These are phyloP conservation scores for Ophiocordyceps sinensis DNA, from an alignment of 2,329 filamentous ascomycete species.

Conservation along the genomic window DNA sequence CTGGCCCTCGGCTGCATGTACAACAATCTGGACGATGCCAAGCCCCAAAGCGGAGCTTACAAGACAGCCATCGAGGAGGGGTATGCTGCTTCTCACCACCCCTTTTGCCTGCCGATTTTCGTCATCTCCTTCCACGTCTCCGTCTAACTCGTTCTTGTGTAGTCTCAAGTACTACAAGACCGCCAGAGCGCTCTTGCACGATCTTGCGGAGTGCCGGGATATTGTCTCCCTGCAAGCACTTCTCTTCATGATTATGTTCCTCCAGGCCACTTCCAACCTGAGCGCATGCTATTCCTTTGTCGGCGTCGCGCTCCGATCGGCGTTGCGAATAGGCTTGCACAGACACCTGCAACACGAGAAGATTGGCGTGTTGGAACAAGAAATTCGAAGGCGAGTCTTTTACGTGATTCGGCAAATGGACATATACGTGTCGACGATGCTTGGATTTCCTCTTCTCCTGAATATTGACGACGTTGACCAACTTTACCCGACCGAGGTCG, in stretches of 20 bases:
- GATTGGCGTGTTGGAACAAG: conserved; percentile 47
- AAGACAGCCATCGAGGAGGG: conserved; percentile 40
- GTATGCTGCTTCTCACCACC: conserved; percentile 20
- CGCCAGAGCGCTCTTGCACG: conserved; percentile 49
- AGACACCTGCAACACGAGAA: conserved; percentile 52
- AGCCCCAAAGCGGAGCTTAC: conserved; percentile 32
- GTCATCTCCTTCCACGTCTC: neutral
- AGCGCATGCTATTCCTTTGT: conserved; percentile 71
- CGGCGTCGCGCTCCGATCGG: conserved; percentile 61
- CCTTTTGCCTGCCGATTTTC: neutral
- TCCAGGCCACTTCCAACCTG: conserved; percentile 66
- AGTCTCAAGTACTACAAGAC: conserved; percentile 64
- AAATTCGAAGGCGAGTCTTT: conserved; percentile 50
- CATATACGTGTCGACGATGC: conserved; percentile 51
- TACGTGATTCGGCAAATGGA: conserved; percentile 58
- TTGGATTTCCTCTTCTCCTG: conserved; percentile 51
- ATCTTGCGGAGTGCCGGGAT: conserved; percentile 57
- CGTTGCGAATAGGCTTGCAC: conserved; percentile 66
- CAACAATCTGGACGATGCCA: conserved; percentile 38
- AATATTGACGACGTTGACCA: conserved; percentile 54
- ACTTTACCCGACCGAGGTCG: conserved; percentile 46
- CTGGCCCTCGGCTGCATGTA: conserved; percentile 64
- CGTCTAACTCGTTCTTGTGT: neutral
- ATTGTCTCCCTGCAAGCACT: conserved; percentile 61
- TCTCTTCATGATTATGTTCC: conserved; percentile 66